Evolutionary conservation across 257 asterid species (phyloP).

Genomic region (Fraxinus americana): DNA sequence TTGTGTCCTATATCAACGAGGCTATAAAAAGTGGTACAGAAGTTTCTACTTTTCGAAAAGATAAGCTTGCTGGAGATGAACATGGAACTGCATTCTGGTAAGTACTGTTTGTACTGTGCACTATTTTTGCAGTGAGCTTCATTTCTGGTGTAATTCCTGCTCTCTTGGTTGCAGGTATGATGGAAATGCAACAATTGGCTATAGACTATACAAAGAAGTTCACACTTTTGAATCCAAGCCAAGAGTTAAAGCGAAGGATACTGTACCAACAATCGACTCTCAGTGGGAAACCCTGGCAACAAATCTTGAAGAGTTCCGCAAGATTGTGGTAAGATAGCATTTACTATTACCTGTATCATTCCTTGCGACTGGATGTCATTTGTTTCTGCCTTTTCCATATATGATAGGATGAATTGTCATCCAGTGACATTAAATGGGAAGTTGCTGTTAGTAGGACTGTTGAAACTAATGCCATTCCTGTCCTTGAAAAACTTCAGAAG

Average conservation of each 20-base stretch:
- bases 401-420: slow-evolving; percentile 59
- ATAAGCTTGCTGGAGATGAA: slow-evolving; percentile 72
- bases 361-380: slow-evolving; percentile 24
- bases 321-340: slow-evolving; percentile 56
- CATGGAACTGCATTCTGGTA: slow-evolving; percentile 71
- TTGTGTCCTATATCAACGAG: slow-evolving; percentile 56
- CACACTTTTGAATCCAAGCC: slow-evolving; percentile 29
- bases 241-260: slow-evolving; percentile 37
- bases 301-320: slow-evolving; percentile 69
- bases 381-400: slow-evolving; percentile 29
- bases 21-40: slow-evolving; percentile 49
- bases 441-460: slow-evolving; percentile 57
- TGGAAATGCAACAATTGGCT: slow-evolving; percentile 64
- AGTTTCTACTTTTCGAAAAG: slow-evolving; percentile 56
- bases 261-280: slow-evolving; percentile 35
- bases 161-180: slow-evolving; percentile 66
- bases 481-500: slow-evolving; percentile 71
- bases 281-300: slow-evolving; percentile 92
- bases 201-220: slow-evolving; percentile 84
- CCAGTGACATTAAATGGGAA: slow-evolving; percentile 62
- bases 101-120: slow-evolving; percentile 14
- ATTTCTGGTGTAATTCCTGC: slow-evolving; percentile 21
- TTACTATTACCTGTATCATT: slow-evolving; percentile 23
- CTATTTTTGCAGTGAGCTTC: slow-evolving; percentile 12
- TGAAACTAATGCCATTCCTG: slow-evolving; percentile 58